Base-by-base conservation (phyloP, 2,329 filamentous ascomycete genomes). In the Periconia macrospinosa region DNA sequence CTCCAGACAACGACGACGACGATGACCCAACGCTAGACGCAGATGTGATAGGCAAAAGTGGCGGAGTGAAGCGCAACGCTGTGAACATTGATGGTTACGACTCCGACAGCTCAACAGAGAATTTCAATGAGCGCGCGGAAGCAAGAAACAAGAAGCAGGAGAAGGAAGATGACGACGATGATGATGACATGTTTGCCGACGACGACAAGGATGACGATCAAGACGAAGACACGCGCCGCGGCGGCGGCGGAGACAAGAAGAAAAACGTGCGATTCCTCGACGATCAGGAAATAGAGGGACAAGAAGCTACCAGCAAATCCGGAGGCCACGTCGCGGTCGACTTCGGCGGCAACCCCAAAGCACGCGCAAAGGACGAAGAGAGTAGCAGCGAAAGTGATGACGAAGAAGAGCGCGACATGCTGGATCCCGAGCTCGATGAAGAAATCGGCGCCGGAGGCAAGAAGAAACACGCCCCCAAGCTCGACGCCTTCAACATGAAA, bases 21-120 rank as follows among this genome's bases (percentile, higher is more conserved):
- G 89, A 89, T 59, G 86, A 92, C 63, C 85, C 86, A 0, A 83
- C 93, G 27, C 83, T 99, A 9, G 91, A 96, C 47, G 91, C 92
- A 19, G 94, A 97, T 69, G 92, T 97, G 40, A 97, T 97, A 60
- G 92, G 92, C 15, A 83, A 83, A 49, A 82, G 85, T 17, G 85
- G 85, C 1, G 83, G 85, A 41, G 90, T 91, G 0, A 96, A 96
- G 73, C 90, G 94, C 58, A 93, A 93, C 62, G 94, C 93, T 0
- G 90, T 99, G 51, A 97, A 97, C 68, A 86, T 99, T 41, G 94
- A 97, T 68, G 94, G 94, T 47, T 99, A 97, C 76, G 93, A 97
- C 63, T 94, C 89, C 10, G 94, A 99, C 75, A 86, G 83, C 53
- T 96, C 93, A 49, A 93, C 95, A 60, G 94, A 97, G 69, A 92